Evolutionary conservation across 768 basidiomycete genomes (phyloP), one percentile per base, ranked within the genome.

Genomic region (Basidioascus undulatus): DNA sequence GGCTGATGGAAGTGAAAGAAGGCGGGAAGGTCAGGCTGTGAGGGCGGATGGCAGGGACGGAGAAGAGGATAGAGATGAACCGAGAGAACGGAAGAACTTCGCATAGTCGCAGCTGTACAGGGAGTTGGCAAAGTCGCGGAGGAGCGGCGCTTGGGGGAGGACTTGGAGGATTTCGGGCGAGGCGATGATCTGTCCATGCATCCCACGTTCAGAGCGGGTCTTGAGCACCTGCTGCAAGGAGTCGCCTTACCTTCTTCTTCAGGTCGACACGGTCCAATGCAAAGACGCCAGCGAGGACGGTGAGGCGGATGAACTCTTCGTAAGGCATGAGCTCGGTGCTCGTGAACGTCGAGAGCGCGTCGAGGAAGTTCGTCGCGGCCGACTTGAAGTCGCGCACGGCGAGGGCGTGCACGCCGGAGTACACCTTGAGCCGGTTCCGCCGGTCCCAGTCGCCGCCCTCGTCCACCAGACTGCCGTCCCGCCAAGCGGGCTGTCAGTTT

Each of bases 371-470:
- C 28, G 75, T 72, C n/a, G 73, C 74, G 5, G 72, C 84, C 16
- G 69, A 70, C 53, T 80, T 75, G 65, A 94, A 94, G 52, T 87
- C 75, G n/a, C 89, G 76, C 45, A 81, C 76, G 24, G 81, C 77
- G 25, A 87, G 61, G 33, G 76, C 63, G 53, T 89, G 78, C 0
- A 92, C 62, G 36, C 77, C 87, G 38, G 72, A 71, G 62, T 96
- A 98, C 32, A 94, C 89, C 59, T 98, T 98, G 51, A 94, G 70
- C 34, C 89, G 71, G 58, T 94, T 98, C 30, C 86, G 71, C 40
- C 89, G 66, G 57, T 98, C 89, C 89, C 89, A 98, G 61, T 98
- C 89, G 34, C 89, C 89, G 1, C 89, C 89, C 56, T 83, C 70
- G 51, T 94, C 86, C 40, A 92, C 78, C 32, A 92, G 65, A 41